These are phyloP conservation scores for Leccinum colubrinum DNA, from an alignment of 1,284 basidiomycete genomes.

Conservation along the genomic window DNA sequence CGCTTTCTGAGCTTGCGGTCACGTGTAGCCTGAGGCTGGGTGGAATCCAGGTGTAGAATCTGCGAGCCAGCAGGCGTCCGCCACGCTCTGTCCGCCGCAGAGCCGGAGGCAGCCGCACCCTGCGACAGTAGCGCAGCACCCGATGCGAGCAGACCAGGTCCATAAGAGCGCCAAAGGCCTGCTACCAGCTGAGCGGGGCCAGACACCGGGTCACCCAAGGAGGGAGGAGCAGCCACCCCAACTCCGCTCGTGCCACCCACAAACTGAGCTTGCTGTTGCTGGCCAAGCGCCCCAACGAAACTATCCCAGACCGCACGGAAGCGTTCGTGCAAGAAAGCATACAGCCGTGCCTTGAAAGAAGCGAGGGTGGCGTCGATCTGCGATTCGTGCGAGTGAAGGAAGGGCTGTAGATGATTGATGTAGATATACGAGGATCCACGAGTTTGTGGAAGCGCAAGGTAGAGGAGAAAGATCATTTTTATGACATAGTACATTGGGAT, in stretches of 20 bases:
- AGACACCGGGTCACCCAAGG: slow-evolving; percentile 52
- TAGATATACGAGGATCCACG: slow-evolving; percentile 83
- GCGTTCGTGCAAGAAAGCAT: slow-evolving; percentile 63
- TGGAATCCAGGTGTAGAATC: slow-evolving; percentile 24
- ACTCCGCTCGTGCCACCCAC: slow-evolving; percentile 19
- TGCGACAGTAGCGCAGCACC: slow-evolving; percentile 60
- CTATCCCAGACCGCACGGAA: slow-evolving; percentile 62
- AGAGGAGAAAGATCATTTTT: slow-evolving; percentile 85
- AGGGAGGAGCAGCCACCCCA: slow-evolving; percentile 42
- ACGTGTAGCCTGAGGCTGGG: slow-evolving; percentile 14
- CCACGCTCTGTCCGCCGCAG: slow-evolving; percentile 27
- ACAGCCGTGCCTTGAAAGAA: slow-evolving; percentile 55
- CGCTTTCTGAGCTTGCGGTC: slow-evolving; percentile 49
- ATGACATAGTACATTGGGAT: slow-evolving; percentile 85
- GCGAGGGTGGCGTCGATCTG: slow-evolving; percentile 80
- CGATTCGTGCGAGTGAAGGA: slow-evolving; percentile 73
- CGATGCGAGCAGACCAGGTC: slow-evolving; percentile 65
- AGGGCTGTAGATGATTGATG: slow-evolving; percentile 71
- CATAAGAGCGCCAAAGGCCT: slow-evolving; percentile 72
- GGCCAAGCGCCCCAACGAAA: slow-evolving; percentile 47
- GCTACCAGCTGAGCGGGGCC: slow-evolving; percentile 62
- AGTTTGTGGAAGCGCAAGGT: slow-evolving; percentile 89
- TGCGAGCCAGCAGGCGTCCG: slow-evolving; percentile 26
- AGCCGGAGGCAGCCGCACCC: slow-evolving; percentile 36
- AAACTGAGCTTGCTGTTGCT: slow-evolving; percentile 30